Evolutionary conservation across 2,329 filamentous ascomycete genomes (phyloP).

Genomic region (Sporothrix phasma): DNA sequence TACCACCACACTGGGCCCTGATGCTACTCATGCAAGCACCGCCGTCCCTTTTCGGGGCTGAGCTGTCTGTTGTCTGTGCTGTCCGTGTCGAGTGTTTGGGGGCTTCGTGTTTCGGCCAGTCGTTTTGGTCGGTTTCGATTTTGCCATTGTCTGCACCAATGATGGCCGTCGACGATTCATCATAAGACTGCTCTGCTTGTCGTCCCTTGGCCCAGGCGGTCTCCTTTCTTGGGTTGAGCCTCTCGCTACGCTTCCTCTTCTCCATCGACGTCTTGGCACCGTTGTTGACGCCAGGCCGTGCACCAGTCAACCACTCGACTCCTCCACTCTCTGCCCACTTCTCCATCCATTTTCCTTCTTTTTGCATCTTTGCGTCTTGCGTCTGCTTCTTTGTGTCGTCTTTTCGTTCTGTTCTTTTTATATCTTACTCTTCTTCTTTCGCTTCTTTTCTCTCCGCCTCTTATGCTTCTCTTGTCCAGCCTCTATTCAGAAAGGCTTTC

Average conservation of each 20-base stretch:
- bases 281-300: conserved; percentile 1
- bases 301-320: neutral
- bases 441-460: neutral
- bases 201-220: neutral
- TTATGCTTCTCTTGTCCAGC: neutral
- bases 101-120: neutral
- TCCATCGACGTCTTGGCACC: neutral
- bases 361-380: too few relatives aligned
- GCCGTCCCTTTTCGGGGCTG: neutral
- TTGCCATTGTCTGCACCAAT: neutral
- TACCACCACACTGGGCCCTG: too few relatives aligned
- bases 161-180: neutral
- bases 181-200: neutral
- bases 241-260: too few relatives aligned
- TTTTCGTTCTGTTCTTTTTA: too few relatives aligned
- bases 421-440: neutral
- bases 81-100: neutral
- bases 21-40: too few relatives aligned
- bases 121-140: neutral
- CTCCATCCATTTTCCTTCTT: neutral
- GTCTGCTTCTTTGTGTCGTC: too few relatives aligned
- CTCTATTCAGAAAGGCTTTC: neutral
- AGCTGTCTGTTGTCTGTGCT: neutral
- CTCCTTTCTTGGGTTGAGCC: neutral
- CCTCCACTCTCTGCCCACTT: neutral